Evolutionary conservation across 202 grass and related monocot genomes (phyloP).

Genomic region (Carex arenaria): DNA sequence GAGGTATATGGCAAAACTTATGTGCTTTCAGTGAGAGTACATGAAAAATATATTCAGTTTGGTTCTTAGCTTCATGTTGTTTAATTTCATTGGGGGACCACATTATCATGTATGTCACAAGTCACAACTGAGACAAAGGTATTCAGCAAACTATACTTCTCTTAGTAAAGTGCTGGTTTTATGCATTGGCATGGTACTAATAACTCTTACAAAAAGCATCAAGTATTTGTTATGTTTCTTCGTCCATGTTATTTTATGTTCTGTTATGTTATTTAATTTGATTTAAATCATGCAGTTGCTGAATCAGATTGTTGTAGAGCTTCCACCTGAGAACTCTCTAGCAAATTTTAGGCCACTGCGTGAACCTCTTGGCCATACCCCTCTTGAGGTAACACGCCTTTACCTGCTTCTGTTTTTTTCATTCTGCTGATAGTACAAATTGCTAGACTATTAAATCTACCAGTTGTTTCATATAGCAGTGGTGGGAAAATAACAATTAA

Average conservation of each 20-base stretch:
- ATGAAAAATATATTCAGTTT: neutral
- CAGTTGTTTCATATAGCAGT: neutral
- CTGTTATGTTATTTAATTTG: conserved; percentile 27
- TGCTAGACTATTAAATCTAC: conserved; percentile 10
- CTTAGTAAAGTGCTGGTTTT: neutral
- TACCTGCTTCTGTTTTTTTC: conserved; percentile 8
- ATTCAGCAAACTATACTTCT: neutral
- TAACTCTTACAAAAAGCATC: neutral
- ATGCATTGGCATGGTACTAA: neutral
- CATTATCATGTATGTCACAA: neutral
- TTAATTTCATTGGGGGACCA: neutral
- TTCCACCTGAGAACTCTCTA: conserved; percentile 77
- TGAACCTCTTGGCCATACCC: conserved; percentile 90
- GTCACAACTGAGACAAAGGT: neutral
- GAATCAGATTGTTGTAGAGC: conserved; percentile 96
- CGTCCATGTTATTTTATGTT: neutral
- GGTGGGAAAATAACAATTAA: neutral
- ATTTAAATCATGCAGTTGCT: conserved; percentile 58
- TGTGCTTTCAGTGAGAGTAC: too few species aligned
- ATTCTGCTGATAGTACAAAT: conserved; percentile 16
- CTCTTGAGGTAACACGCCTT: conserved; percentile 62
- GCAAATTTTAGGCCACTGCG: conserved; percentile 73
- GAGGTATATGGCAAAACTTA: neutral
- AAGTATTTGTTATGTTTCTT: neutral
- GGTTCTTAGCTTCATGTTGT: neutral